These are phyloP conservation scores for Oleoguttula mirabilis DNA, from an alignment of 495 filamentous ascomycete genomes.

Conservation along the genomic window DNA sequence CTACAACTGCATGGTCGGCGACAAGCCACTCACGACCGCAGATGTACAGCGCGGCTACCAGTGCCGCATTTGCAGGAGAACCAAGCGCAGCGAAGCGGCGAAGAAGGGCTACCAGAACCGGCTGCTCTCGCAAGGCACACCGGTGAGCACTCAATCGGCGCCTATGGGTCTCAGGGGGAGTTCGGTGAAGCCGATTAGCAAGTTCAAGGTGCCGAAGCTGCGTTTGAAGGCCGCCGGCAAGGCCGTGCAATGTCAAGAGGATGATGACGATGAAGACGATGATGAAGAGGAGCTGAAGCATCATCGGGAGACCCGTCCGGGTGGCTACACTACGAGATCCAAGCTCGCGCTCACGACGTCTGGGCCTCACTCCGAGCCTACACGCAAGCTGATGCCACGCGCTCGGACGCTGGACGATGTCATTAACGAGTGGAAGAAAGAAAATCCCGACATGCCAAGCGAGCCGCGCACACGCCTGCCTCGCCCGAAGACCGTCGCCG, in stretches of 20 bases:
- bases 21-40: neutral
- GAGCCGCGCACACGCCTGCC: neutral
- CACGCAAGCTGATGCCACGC: too few species aligned
- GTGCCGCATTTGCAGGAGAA: neutral
- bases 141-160: neutral
- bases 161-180: too few species aligned
- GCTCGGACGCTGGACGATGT: too few species aligned
- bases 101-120: neutral
- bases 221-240: too few species aligned
- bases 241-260: neutral
- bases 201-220: neutral
- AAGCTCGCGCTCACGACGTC: too few species aligned
- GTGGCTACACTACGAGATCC: too few species aligned
- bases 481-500: neutral
- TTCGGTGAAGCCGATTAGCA: too few species aligned
- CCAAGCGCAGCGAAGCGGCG: neutral
- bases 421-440: too few species aligned
- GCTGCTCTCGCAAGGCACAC: neutral
- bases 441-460: too few species aligned
- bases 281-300: too few species aligned
- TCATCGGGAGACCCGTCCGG: too few species aligned
- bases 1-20: conserved; percentile 5
- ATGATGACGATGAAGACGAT: neutral
- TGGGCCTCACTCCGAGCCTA: too few species aligned
- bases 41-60: neutral